These are phyloP conservation scores for Neurospora sp. DNA, from an alignment of 2,329 filamentous ascomycete species.

Conservation along the genomic window DNA sequence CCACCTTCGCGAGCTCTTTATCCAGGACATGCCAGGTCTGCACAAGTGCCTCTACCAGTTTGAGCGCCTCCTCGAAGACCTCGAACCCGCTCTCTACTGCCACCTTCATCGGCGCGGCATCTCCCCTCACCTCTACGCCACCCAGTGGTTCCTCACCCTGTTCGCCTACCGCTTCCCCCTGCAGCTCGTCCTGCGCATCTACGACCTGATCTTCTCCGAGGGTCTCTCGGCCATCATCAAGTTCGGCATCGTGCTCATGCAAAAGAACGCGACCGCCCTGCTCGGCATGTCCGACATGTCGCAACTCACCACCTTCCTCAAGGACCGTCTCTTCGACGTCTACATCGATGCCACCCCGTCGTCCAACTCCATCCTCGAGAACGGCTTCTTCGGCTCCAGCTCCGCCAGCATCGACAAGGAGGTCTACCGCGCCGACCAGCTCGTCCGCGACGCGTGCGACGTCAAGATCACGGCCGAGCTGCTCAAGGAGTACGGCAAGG, in stretches of 20 bases:
- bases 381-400: slow-evolving; percentile 92
- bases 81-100: slow-evolving; percentile 89
- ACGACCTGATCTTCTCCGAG: slow-evolving; percentile 89
- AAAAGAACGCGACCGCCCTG: slow-evolving; percentile 74
- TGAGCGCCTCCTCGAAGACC: slow-evolving; percentile 83
- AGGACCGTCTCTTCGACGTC: slow-evolving; percentile 89
- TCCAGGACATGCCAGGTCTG: slow-evolving; percentile 91
- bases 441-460: slow-evolving; percentile 86
- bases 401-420: slow-evolving; percentile 88
- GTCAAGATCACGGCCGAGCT: slow-evolving; percentile 77
- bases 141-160: slow-evolving; percentile 97
- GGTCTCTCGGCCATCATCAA: slow-evolving; percentile 88
- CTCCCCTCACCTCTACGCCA: slow-evolving; percentile 86
- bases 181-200: slow-evolving; percentile 91
- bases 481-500: slow-evolving; percentile 67
- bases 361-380: slow-evolving; percentile 86
- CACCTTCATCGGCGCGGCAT: slow-evolving; percentile 84
- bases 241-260: slow-evolving; percentile 92
- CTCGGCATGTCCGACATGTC: slow-evolving; percentile 86
- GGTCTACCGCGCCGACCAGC: slow-evolving; percentile 85
- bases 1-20: slow-evolving; percentile 81
- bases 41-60: slow-evolving; percentile 94
- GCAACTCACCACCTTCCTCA: slow-evolving; percentile 78
- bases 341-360: slow-evolving; percentile 94
- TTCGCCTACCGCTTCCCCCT: slow-evolving; percentile 97